Evolutionary conservation across 352 stramenopile genomes (phyloP), one percentile per base, ranked within the genome.

Genomic region (Phytophthora colocasiae): DNA sequence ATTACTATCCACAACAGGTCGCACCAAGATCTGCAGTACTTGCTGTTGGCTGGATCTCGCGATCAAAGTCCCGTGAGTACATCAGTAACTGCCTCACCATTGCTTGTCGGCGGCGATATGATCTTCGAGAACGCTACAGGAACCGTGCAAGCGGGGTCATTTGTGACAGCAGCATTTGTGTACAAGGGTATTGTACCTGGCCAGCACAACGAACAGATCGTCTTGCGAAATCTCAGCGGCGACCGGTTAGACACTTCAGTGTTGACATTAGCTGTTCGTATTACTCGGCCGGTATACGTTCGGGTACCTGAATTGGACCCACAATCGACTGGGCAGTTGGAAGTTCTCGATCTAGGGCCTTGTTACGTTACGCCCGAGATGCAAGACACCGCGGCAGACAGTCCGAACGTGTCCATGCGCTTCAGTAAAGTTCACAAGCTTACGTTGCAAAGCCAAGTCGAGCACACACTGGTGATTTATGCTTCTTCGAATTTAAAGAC

Each of bases 351-450:
- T 58, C 50, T 96, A 32, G 89, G 89, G 0, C 71, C 83, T 1
- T 95, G 86, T 70, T 96, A 95, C 52, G 85, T 96, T 32, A 96
- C 85, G 4, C 81, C 85, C 12, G 85, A 93, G 46, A 93, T 92
- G 83, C 82, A 94, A 69, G 87, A 94, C 58, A 90, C 79, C 12
- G 73, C 85, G 41, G 75, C 83, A 8, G 85, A 95, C 49, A 93
- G 81, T 47, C 85, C 85, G 3, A 92, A 91, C 49, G 71, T 91
- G 9, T 81, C 78, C 1, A 60, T 92, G 27, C 87, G 90, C 50
- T 96, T 95, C 62, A 95, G 87, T 66, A 96, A 96, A 68, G 76
- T 93, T 22, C 87, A 91, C 71, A 95, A 95, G 48, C 63, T 96
- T 38, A 93, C 87, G 11, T 53, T 96, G 22, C 70, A 89, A 26